Percentiles rank a stretch among this genome's conserved stretches.
These are phyloP conservation scores for Chlamydomonas reinhardtii DNA, from an alignment of 163 green algal species.

Conservation along the genomic window DNA sequence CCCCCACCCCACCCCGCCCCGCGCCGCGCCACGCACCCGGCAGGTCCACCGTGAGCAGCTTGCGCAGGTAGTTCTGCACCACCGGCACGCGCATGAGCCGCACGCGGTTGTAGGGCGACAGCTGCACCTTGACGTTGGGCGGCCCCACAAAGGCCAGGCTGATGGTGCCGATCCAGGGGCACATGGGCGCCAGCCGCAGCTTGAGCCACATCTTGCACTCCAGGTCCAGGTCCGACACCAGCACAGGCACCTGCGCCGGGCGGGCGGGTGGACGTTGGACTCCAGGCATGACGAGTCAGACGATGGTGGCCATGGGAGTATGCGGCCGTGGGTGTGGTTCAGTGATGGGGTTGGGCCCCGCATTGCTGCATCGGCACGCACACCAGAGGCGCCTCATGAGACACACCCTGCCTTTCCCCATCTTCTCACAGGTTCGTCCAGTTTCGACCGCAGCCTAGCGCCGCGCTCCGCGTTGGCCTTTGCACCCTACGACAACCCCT, in stretches of 20 bases:
- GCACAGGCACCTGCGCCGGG: constrained; percentile 78
- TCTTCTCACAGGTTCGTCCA: too few relatives aligned
- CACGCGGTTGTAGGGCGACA: constrained; percentile 94
- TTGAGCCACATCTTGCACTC: constrained; percentile 96
- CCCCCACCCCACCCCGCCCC: too few relatives aligned
- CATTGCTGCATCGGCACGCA: too few relatives aligned
- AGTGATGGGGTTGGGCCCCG: too few relatives aligned
- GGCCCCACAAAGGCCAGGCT: constrained; percentile 91
- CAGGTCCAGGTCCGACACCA: constrained; percentile 95
- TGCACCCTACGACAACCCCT: too few relatives aligned
- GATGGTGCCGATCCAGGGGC: constrained; percentile 91
- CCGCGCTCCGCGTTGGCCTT: too few relatives aligned
- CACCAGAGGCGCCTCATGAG: too few relatives aligned
- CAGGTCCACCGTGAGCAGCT: constrained; percentile 94
- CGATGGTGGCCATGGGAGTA: too few relatives aligned
- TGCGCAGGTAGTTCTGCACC: constrained; percentile 90
- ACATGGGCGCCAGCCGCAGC: constrained; percentile 91
- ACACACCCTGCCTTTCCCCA: too few relatives aligned
- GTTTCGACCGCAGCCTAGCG: too few relatives aligned
- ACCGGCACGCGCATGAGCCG: constrained; percentile 93
- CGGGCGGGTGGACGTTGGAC: constrained; percentile 2
- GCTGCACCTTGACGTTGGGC: constrained; percentile 92
- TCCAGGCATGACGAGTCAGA: too few relatives aligned
- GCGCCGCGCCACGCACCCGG: constrained; percentile 55
- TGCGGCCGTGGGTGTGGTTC: too few relatives aligned